phyloP scores from a whole-genome alignment of 2,329 filamentous ascomycete genomes.

The Beauveria bassiana region DNA sequence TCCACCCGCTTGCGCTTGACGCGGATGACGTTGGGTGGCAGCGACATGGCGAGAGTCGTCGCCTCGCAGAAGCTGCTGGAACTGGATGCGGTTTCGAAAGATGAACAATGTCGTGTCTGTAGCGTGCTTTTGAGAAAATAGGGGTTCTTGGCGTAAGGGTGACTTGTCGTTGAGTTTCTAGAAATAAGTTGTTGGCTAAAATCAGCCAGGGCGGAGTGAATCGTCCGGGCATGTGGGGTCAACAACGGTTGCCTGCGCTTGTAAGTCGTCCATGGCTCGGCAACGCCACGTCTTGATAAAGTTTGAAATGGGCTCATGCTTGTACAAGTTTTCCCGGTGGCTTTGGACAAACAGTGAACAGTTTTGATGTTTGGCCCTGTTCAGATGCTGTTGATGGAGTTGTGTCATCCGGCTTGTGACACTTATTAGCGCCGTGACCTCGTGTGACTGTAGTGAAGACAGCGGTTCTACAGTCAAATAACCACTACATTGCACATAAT shows the following conservation, averaged over 20 bases:
- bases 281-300: not conserved
- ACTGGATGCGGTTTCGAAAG: not conserved
- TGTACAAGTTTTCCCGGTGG: not conserved
- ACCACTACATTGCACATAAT: not conserved
- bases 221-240: not conserved
- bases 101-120: not conserved
- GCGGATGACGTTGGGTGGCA: slow-evolving; percentile 51
- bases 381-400: not conserved
- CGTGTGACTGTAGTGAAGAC: too few species aligned
- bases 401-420: too few species aligned
- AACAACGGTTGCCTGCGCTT: not conserved
- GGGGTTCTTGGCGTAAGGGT: not conserved
- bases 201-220: not conserved
- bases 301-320: not conserved
- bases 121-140: not conserved
- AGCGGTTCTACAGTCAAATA: not conserved
- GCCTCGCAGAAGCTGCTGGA: not conserved
- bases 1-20: slow-evolving; percentile 54
- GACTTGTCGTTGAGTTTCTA: not conserved
- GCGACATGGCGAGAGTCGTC: slow-evolving; percentile 36
- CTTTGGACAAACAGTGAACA: not conserved
- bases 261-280: not conserved
- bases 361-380: not conserved
- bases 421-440: too few species aligned
- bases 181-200: not conserved